A percentile compares a stretch with the other conserved stretches of the same genome.
Conservation (phyloP, 2,329 filamentous ascomycete genomes). For the Xylaria sp. region DNA sequence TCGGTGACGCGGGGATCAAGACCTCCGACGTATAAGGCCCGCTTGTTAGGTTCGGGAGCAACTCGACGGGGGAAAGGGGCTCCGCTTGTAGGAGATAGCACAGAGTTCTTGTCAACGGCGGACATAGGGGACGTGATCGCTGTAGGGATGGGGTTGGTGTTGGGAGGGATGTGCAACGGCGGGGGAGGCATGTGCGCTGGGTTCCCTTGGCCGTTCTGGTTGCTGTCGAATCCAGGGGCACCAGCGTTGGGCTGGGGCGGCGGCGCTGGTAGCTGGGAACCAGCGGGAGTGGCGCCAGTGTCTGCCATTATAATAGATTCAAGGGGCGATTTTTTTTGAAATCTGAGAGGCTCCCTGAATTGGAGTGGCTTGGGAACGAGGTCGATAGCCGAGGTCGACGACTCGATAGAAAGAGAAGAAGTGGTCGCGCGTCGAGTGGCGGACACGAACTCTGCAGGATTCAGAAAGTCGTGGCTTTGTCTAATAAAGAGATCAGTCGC, state of each 20-base stretch:
- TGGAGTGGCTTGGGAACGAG: constrained; percentile 2
- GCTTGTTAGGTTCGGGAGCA: constrained; percentile 97
- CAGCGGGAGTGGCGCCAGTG: constrained; percentile 56
- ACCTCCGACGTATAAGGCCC: constrained; percentile 91
- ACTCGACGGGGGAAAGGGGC: constrained; percentile 80
- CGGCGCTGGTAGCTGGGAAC: constrained; percentile 65
- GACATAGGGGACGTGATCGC: constrained; percentile 86
- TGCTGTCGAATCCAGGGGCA: constrained; percentile 71
- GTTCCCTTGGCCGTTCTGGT: constrained; percentile 65
- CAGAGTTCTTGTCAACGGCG: constrained; percentile 50
- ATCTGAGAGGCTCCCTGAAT: constrained; percentile 1
- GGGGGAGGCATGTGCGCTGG: constrained; percentile 81
- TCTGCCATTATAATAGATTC: constrained; percentile 64
- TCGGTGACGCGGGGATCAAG: constrained; percentile 93
- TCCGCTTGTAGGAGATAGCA: constrained; percentile 81
- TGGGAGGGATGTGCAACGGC: constrained; percentile 89
- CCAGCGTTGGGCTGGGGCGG: constrained; percentile 63
- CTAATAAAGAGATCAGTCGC: constrained; percentile 20
- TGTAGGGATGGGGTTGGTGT: constrained; percentile 91
- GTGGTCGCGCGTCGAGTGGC: constrained; percentile 14
- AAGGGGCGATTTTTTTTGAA: neutral
- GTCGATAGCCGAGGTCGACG: constrained; percentile 11
- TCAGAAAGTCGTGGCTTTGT: constrained; percentile 26
- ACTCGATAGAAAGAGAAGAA: constrained; percentile 15
- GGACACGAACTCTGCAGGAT: constrained; percentile 15